Percentiles rank a stretch among this genome's conserved stretches.
These are phyloP conservation scores for Candida coquimbonensis DNA, from an alignment of 805 yeast species.

Conservation along the genomic window DNA sequence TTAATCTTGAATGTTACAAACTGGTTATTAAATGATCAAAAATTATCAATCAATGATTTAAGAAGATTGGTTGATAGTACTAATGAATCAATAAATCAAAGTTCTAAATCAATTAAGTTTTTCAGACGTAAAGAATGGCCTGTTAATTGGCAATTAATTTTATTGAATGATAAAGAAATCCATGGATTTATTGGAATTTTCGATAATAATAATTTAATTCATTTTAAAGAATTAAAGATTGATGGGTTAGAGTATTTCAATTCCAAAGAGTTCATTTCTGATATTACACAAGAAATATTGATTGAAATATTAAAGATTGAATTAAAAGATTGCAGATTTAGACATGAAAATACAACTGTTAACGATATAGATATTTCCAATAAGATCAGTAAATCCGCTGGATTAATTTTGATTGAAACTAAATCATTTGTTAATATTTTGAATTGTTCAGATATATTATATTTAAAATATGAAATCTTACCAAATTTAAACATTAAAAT, in stretches of 20 bases:
- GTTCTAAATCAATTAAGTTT: constrained; percentile 17
- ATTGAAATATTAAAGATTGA: constrained; percentile 4
- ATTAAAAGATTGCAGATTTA: not conserved
- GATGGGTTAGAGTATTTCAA: constrained; percentile 4
- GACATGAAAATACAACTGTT: constrained; percentile 5
- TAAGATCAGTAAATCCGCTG: constrained; percentile 1
- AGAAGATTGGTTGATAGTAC: constrained; percentile 15
- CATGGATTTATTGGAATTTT: constrained; percentile 30
- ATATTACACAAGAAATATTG: constrained; percentile 6
- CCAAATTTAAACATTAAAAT: constrained; percentile 4
- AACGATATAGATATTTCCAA: constrained; percentile 4
- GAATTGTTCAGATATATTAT: constrained; percentile 28
- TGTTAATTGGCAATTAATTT: constrained; percentile 31
- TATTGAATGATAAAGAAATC: constrained; percentile 23
- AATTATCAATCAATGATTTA: constrained; percentile 42
- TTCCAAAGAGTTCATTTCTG: constrained; percentile 1
- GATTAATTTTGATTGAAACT: constrained; percentile 26
- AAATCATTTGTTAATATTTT: constrained; percentile 30
- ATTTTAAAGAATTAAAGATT: constrained; percentile 7
- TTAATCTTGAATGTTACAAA: constrained; percentile 56
- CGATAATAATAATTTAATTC: constrained; percentile 8
- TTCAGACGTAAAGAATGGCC: constrained; percentile 31
- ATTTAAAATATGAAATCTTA: constrained; percentile 18
- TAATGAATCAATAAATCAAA: not conserved
- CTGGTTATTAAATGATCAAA: constrained; percentile 58